A percentile compares a stretch with the other conserved stretches of the same genome.
Evolutionary conservation across 1,139 yeast species (phyloP).

Genomic region (Sugiyamaella grinbergsii): DNA sequence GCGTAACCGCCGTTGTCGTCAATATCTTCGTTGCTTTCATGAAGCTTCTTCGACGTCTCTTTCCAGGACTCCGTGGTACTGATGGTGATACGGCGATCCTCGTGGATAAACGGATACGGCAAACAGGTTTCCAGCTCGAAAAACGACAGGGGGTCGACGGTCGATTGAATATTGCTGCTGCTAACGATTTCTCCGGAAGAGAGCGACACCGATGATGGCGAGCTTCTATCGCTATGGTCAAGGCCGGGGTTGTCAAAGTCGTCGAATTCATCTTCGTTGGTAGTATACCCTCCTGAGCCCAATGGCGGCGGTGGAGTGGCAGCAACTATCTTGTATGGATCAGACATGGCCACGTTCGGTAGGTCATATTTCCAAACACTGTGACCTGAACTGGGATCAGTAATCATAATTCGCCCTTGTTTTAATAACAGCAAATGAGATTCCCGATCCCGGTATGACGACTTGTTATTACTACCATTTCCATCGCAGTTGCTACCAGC

Average conservation of each 20-base stretch:
- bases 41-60: neutral
- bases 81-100: conserved; percentile 41
- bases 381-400: conserved; percentile 51
- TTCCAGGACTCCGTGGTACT: conserved; percentile 32
- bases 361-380: conserved; percentile 51
- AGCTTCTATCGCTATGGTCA: neutral
- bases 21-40: no score
- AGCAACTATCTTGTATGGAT: conserved; percentile 2
- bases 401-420: conserved; percentile 47
- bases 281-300: no score
- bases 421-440: conserved; percentile 24
- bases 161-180: neutral
- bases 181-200: neutral
- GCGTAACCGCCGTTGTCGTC: no score
- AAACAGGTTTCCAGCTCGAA: conserved; percentile 68
- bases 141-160: conserved; percentile 53
- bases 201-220: neutral
- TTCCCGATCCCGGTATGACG: neutral
- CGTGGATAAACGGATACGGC: conserved; percentile 56
- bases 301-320: no score
- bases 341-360: conserved; percentile 40
- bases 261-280: neutral
- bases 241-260: neutral
- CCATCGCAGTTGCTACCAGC: neutral
- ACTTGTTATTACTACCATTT: neutral